A percentile compares a stretch with the other conserved stretches of the same genome.
These are phyloP conservation scores for Crepidotus variabilis DNA, from an alignment of 768 basidiomycete genomes.

Conservation along the genomic window DNA sequence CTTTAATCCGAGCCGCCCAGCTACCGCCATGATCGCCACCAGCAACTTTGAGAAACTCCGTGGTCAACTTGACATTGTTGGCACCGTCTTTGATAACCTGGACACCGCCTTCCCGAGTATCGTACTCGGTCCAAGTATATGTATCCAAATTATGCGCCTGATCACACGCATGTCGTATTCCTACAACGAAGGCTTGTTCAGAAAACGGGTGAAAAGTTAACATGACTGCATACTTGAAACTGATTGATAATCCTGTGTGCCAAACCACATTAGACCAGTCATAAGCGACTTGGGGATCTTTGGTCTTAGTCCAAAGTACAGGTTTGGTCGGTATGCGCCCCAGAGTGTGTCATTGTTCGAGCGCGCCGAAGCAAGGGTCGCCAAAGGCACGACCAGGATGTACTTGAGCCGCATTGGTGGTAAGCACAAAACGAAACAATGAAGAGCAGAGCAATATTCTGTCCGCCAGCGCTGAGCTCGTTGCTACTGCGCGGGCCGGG, in stretches of 20 bases:
- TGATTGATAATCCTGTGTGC: slow-evolving; percentile 80
- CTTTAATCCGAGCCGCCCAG: slow-evolving; percentile 84
- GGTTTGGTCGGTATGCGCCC: slow-evolving; percentile 86
- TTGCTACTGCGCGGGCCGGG: too few species aligned
- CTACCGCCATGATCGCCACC: slow-evolving; percentile 82
- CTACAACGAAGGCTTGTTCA: slow-evolving; percentile 30
- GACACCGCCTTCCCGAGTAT: slow-evolving; percentile 79
- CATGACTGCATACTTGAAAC: slow-evolving; percentile 45
- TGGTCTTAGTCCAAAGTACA: slow-evolving; percentile 93
- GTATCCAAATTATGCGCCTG: slow-evolving; percentile 76
- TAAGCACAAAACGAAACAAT: neutral
- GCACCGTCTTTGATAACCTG: slow-evolving; percentile 76
- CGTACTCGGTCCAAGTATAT: slow-evolving; percentile 88
- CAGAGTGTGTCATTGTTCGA: slow-evolving; percentile 60
- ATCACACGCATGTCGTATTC: slow-evolving; percentile 82
- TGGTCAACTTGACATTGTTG: slow-evolving; percentile 85
- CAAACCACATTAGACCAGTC: slow-evolving; percentile 94
- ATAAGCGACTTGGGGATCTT: slow-evolving; percentile 84
- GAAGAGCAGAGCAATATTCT: neutral
- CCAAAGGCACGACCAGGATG: slow-evolving; percentile 43
- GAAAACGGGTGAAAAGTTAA: slow-evolving; percentile 2
- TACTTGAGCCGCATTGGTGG: slow-evolving; percentile 38
- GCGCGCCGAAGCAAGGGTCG: slow-evolving; percentile 32
- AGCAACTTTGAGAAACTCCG: slow-evolving; percentile 82
- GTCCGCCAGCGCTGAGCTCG: too few species aligned